These are phyloP conservation scores for Zymoseptoria crescenta DNA, from an alignment of 2,329 filamentous ascomycete genomes.

Conservation along the genomic window DNA sequence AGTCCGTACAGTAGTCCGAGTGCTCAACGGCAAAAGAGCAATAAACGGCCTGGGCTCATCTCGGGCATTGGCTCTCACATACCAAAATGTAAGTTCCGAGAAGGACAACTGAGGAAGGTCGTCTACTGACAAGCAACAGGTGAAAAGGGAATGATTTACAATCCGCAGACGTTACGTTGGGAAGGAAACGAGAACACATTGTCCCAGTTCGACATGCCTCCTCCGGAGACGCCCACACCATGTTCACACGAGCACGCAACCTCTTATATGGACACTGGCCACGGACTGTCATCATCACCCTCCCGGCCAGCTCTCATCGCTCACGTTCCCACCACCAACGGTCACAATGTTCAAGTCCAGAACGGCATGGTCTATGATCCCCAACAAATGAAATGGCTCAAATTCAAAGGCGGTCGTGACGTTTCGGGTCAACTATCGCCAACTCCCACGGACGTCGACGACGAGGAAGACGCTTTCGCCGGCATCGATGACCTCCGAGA, in stretches of 20 bases:
- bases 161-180: slow-evolving; percentile 79
- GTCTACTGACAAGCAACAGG: slow-evolving; percentile 40
- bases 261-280: slow-evolving; percentile 29
- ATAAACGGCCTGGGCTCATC: slow-evolving; percentile 70
- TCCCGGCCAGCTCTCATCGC: slow-evolving; percentile 74
- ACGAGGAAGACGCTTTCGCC: slow-evolving; percentile 89
- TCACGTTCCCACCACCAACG: slow-evolving; percentile 60
- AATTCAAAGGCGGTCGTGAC: slow-evolving; percentile 40
- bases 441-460: slow-evolving; percentile 64
- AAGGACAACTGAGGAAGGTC: background rate
- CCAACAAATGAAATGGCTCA: slow-evolving; percentile 95
- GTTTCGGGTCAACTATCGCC: slow-evolving; percentile 32
- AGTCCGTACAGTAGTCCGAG: slow-evolving; percentile 45
- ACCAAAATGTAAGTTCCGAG: slow-evolving; percentile 61
- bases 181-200: slow-evolving; percentile 91
- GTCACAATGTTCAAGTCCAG: slow-evolving; percentile 84
- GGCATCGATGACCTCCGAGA: slow-evolving; percentile 91
- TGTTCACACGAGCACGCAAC: slow-evolving; percentile 22
- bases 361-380: slow-evolving; percentile 99
- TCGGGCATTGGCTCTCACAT: slow-evolving; percentile 72
- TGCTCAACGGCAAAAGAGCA: slow-evolving; percentile 41
- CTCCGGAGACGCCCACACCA: slow-evolving; percentile 30
- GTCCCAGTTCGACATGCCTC: slow-evolving; percentile 60
- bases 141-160: slow-evolving; percentile 94
- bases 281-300: slow-evolving; percentile 32